phyloP scores from a whole-genome alignment of 73 alveolate species.

The Paramecium octaurelia region DNA sequence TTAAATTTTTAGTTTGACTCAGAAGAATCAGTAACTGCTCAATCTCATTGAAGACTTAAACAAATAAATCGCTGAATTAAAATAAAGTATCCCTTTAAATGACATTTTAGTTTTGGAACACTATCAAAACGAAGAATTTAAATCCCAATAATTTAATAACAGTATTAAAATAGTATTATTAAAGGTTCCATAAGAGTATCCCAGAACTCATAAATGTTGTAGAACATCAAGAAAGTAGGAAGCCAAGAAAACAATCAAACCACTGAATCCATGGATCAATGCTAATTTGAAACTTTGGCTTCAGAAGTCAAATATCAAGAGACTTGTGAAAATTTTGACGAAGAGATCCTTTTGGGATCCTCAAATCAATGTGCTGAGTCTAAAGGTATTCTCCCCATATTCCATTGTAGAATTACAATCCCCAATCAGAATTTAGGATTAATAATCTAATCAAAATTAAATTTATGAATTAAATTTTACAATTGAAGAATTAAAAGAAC shows the following conservation, averaged over 20 bases:
- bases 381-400: not conserved
- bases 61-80: not conserved
- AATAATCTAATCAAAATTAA: not conserved
- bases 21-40: not conserved
- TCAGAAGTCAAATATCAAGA: not conserved
- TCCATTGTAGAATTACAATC: not conserved
- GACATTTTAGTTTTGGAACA: not conserved
- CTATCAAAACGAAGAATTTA: slow-evolving; percentile 4
- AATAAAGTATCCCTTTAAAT: not conserved
- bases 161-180: not conserved
- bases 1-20: not conserved
- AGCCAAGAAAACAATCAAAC: not conserved
- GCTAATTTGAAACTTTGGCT: not conserved
- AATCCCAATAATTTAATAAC: not conserved
- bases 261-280: not conserved
- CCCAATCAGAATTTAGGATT: not conserved
- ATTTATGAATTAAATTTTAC: not conserved
- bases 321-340: not conserved
- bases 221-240: not conserved
- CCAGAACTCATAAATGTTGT: not conserved
- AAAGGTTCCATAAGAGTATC: not conserved
- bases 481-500: not conserved
- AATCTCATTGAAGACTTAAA: not conserved
- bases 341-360: not conserved
- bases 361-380: not conserved